Conservation (phyloP, 2,329 filamentous ascomycete genomes). For the Whalleya microplaca region DNA sequence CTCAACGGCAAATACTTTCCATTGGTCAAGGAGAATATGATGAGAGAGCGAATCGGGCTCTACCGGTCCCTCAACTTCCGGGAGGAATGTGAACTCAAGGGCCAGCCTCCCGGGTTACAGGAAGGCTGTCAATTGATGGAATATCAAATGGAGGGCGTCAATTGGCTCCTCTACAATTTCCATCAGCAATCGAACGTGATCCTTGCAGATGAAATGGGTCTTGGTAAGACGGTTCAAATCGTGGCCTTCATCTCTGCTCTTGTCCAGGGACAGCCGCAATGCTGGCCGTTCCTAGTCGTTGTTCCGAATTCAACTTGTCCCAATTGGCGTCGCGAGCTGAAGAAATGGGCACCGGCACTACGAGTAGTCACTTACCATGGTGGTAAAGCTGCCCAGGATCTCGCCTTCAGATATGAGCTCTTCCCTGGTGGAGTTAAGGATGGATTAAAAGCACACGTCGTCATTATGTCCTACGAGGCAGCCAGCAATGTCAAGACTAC, state of each 20-base stretch:
- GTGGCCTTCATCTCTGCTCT: slow-evolving; percentile 80
- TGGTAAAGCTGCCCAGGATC: slow-evolving; percentile 70
- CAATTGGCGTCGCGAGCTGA: slow-evolving; percentile 98
- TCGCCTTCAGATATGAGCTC: slow-evolving; percentile 83
- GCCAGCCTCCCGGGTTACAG: slow-evolving; percentile 74
- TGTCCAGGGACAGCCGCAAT: slow-evolving; percentile 66
- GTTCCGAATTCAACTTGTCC: slow-evolving; percentile 94
- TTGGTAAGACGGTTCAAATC: slow-evolving; percentile 96
- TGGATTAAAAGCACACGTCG: slow-evolving; percentile 83
- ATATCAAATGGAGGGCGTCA: slow-evolving; percentile 90
- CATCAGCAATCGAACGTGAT: slow-evolving; percentile 82
- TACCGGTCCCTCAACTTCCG: slow-evolving; percentile 70
- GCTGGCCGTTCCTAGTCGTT: slow-evolving; percentile 91
- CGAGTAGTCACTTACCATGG: slow-evolving; percentile 95
- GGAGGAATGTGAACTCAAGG: slow-evolving; percentile 64
- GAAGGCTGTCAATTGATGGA: slow-evolving; percentile 81
- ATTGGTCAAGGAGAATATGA: slow-evolving; percentile 56
- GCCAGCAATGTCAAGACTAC: slow-evolving; percentile 73
- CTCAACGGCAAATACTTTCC: slow-evolving; percentile 75
- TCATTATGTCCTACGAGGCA: slow-evolving; percentile 94
- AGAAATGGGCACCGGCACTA: slow-evolving; percentile 85
- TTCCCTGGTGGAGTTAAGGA: slow-evolving; percentile 69
- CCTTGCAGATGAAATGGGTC: slow-evolving; percentile 95
- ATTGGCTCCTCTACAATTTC: slow-evolving; percentile 94
- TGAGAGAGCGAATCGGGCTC: slow-evolving; percentile 70